phyloP scores from a whole-genome alignment of 208 protist genomes.

The Trypanosoma boissoni region DNA sequence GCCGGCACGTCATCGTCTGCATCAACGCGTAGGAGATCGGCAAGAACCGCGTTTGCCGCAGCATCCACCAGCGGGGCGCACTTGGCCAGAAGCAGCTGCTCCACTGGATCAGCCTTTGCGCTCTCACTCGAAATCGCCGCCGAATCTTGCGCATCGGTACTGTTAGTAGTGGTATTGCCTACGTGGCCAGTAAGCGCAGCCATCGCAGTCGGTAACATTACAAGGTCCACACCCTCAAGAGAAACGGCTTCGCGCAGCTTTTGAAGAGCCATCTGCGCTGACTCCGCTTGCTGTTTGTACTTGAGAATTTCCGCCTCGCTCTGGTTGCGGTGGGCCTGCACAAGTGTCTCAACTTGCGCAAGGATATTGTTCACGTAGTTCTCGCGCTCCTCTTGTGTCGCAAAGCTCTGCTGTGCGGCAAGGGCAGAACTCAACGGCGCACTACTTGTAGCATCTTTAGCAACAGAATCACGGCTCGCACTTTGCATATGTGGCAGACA shows the following conservation, averaged over 20 bases:
- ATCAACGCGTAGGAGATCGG: slow-evolving; percentile 25
- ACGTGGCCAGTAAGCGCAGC: slow-evolving; percentile 1
- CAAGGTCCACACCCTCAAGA: slow-evolving; percentile 24
- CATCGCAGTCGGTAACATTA: slow-evolving; percentile 13
- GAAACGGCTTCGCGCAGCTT: slow-evolving; percentile 17
- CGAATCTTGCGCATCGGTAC: not conserved
- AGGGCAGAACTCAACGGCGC: not conserved
- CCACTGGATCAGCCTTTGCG: not conserved
- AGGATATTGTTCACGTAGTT: slow-evolving; percentile 25
- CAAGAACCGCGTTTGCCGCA: slow-evolving; percentile 16
- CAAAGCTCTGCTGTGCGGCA: not conserved
- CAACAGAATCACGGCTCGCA: too few species aligned
- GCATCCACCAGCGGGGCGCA: slow-evolving; percentile 8
- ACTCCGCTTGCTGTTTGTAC: slow-evolving; percentile 28
- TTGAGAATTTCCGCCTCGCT: slow-evolving; percentile 18
- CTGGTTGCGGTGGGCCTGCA: slow-evolving; percentile 28
- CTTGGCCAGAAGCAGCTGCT: slow-evolving; percentile 6
- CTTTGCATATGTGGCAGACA: not conserved
- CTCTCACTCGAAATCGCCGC: not conserved
- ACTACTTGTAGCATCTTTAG: too few species aligned
- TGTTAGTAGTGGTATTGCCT: not conserved
- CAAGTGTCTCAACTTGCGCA: slow-evolving; percentile 23
- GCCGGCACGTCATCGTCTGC: slow-evolving; percentile 28
- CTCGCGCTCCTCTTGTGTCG: slow-evolving; percentile 20
- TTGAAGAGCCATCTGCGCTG: slow-evolving; percentile 13